Base-by-base conservation (phyloP, 2,329 filamentous ascomycete genomes). In the Sporothrix luriei region DNA sequence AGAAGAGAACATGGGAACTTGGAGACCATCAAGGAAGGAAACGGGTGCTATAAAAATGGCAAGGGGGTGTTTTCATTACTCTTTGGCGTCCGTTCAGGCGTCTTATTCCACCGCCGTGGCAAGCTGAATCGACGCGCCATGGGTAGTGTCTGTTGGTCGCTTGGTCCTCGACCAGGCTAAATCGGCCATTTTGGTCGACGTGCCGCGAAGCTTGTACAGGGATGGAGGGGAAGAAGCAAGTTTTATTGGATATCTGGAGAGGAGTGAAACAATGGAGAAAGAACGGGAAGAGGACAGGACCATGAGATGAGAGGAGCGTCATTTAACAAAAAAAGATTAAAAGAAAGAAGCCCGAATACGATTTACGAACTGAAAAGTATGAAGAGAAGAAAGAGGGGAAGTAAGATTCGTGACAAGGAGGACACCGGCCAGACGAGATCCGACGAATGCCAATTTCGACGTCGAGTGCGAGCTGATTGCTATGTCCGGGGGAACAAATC, bases 181-280 rank as follows among this genome's bases (percentile, higher is more conserved):
- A 61, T 24, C 33, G 55, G 14, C 38, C 57, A 62, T 62, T 46
- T 43, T 46, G 57, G 57, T 26, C 38, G 55, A 61, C 55, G 11
- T 43, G n/a, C 57, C n/a, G 57, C 38, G n/a, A 61, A 19, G n/a
- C 55, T 61, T 43, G 55, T 24, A 38, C 55, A 61, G 55, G 55
- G 55, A 61, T 61, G 55, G 55, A 24, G 55, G 55, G 38, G 55
- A 61, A 61, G 55, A 62, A 62, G 38, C 38, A 49, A 64, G 43
- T n/a, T 49, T 33, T 33, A 48, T 49, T 64, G 43, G 61, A n/a
- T 21, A 13, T 43, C 57, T 62, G 38, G 38, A n/a, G 38, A 21
- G 38, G 21, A 43, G 57, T 49, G 61, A 49, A 49, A 48, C 40
- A 16, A 49, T 33, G 11, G 11, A 64, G 16, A 29, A 33, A 13